phyloP scores from a whole-genome alignment of 1,284 basidiomycete species.

The Tilletia setariae region DNA sequence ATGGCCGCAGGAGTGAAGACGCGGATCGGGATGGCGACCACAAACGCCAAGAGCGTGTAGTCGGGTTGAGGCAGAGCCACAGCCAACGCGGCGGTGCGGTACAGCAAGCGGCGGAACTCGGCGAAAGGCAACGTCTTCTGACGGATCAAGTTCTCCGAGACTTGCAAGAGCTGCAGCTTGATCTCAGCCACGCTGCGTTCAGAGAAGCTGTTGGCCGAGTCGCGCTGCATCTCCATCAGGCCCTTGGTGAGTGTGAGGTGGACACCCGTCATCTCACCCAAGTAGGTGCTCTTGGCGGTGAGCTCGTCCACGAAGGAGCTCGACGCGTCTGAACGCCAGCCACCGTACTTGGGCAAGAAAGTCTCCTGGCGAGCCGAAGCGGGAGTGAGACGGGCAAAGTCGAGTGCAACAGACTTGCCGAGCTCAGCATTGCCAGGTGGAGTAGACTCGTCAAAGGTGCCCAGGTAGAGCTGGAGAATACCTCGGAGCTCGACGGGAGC shows the following conservation, averaged over 20 bases:
- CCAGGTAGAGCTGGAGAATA: conserved; percentile 68
- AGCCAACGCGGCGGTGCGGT: conserved; percentile 70
- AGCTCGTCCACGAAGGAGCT: conserved; percentile 45
- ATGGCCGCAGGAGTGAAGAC: conserved; percentile 83
- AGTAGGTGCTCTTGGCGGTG: conserved; percentile 42
- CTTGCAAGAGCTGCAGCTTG: conserved; percentile 68
- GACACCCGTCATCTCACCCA: conserved; percentile 77
- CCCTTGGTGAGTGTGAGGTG: conserved; percentile 62
- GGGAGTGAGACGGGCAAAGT: conserved; percentile 44
- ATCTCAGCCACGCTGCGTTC: conserved; percentile 65
- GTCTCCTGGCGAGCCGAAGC: conserved; percentile 35
- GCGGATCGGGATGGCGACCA: conserved; percentile 84
- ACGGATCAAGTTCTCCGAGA: conserved; percentile 60
- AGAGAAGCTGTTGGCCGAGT: conserved; percentile 62
- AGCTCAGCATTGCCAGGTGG: conserved; percentile 39
- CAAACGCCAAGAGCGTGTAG: conserved; percentile 77
- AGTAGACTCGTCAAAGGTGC: conserved; percentile 33
- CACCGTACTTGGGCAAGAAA: conserved; percentile 50
- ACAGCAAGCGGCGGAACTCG: conserved; percentile 78
- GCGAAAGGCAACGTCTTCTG: conserved; percentile 47
- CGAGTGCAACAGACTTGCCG: conserved; percentile 49
- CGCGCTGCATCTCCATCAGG: conserved; percentile 64
- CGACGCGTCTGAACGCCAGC: conserved; percentile 51
- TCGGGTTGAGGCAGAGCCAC: conserved; percentile 61
- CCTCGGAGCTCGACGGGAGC: conserved; percentile 90